A percentile compares a stretch with the other conserved stretches of the same genome.
phyloP scores from a whole-genome alignment of 306 rosid genomes.

The Rubus parviflorus region DNA sequence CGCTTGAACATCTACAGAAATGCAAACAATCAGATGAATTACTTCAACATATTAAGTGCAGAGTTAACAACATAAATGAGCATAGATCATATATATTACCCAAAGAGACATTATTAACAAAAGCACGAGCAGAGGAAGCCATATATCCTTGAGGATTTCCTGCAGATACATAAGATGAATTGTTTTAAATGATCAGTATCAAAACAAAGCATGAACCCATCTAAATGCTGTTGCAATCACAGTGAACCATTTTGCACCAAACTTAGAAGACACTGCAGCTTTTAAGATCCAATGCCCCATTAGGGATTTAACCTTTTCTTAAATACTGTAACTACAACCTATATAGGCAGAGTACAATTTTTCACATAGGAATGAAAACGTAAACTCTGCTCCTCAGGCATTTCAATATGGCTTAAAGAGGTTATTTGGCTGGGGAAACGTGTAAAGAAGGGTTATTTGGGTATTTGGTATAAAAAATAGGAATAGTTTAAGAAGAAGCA shows the following conservation, averaged over 20 bases:
- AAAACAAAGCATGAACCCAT: conserved; percentile 7
- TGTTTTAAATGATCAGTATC: conserved; percentile 18
- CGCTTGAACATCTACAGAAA: conserved; percentile 43
- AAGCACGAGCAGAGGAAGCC: conserved; percentile 53
- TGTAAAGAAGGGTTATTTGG: neutral
- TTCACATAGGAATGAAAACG: neutral
- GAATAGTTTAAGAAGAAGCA: neutral
- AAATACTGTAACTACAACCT: no score
- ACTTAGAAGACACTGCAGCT: neutral
- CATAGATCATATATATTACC: conserved; percentile 43
- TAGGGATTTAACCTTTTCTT: neutral
- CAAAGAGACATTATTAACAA: conserved; percentile 58
- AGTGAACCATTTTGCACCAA: neutral
- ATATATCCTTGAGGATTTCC: conserved; percentile 48
- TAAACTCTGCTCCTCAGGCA: neutral
- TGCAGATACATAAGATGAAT: conserved; percentile 36
- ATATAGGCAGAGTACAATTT: neutral
- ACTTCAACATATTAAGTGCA: conserved; percentile 6
- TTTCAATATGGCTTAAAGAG: neutral
- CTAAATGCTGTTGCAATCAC: conserved; percentile 14
- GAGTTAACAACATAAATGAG: conserved; percentile 22
- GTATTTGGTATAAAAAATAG: neutral
- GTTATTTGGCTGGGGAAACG: neutral
- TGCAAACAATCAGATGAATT: conserved; percentile 21
- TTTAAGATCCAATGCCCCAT: neutral